Conservation (phyloP, 164 flowering plant genomes). For the Chimonanthus praecox region DNA sequence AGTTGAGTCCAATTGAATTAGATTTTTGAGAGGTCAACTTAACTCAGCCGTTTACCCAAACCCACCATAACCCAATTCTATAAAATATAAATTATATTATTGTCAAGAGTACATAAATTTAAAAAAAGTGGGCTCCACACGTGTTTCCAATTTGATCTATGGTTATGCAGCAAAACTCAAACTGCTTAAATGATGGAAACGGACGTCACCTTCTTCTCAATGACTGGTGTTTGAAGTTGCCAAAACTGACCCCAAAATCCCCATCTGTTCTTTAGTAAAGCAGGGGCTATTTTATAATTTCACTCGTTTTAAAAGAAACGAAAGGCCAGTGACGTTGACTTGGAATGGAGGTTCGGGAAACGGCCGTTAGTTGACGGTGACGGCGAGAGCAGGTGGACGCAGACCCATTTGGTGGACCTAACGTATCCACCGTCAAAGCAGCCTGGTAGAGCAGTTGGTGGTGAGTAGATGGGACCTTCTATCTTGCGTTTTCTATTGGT, state of each 20-base stretch:
- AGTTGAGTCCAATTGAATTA: no score
- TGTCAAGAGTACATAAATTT: not conserved
- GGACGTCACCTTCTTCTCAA: not conserved
- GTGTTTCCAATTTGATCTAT: no score
- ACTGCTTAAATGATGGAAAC: not conserved
- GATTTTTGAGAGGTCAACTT: not conserved
- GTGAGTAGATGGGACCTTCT: no score
- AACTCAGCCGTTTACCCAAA: not conserved
- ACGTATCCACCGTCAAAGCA: not conserved
- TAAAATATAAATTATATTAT: no score
- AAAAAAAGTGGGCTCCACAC: not conserved
- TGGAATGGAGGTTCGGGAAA: not conserved
- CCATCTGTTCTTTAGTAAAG: not conserved
- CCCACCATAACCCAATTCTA: not conserved
- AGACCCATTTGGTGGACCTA: not conserved
- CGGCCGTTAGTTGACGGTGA: not conserved
- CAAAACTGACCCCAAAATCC: not conserved
- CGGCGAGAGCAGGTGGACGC: slow-evolving; percentile 1
- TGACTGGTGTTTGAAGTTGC: not conserved
- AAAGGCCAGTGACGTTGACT: slow-evolving; percentile 1
- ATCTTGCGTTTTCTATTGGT: no score
- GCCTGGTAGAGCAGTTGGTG: not conserved
- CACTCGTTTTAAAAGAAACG: not conserved
- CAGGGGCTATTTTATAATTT: not conserved
- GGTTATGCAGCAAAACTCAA: not conserved